These are phyloP conservation scores for Paecilomyces variotii DNA, from an alignment of 2,329 filamentous ascomycete species.

Conservation along the genomic window DNA sequence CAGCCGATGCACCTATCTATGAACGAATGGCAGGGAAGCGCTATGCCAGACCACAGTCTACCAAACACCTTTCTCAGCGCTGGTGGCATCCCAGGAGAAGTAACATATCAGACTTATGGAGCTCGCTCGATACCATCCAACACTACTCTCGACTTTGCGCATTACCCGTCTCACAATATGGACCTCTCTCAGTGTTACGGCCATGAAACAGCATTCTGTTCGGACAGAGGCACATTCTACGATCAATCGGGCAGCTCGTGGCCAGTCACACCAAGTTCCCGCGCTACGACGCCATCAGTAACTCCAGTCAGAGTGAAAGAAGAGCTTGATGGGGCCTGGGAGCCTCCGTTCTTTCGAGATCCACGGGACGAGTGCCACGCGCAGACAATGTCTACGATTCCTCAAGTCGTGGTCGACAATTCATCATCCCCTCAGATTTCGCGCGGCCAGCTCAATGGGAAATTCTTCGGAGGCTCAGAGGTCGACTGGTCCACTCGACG, in stretches of 20 bases:
- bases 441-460: neutral
- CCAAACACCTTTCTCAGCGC: slow-evolving; percentile 15
- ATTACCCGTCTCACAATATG: slow-evolving; percentile 11
- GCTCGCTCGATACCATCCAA: slow-evolving; percentile 12
- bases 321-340: slow-evolving; percentile 12
- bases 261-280: slow-evolving; percentile 17
- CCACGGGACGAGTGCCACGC: neutral
- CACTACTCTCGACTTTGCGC: slow-evolving; percentile 18
- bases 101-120: slow-evolving; percentile 18
- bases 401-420: slow-evolving; percentile 1
- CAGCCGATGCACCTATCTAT: slow-evolving; percentile 13
- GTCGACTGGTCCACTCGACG: neutral
- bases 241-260: slow-evolving; percentile 15
- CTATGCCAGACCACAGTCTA: slow-evolving; percentile 11
- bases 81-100: slow-evolving; percentile 10
- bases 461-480: slow-evolving; percentile 1
- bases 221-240: slow-evolving; percentile 7
- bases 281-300: slow-evolving; percentile 11
- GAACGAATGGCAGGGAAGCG: slow-evolving; percentile 15
- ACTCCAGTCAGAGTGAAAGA: slow-evolving; percentile 5
- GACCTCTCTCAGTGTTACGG: slow-evolving; percentile 19
- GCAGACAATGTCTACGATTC: slow-evolving; percentile 1
- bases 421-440: neutral
- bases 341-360: slow-evolving; percentile 4
- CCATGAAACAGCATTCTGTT: slow-evolving; percentile 10